A percentile compares a stretch with the other conserved stretches of the same genome.
Evolutionary conservation across 2,329 filamentous ascomycete genomes (phyloP).

Genomic region (Aspergillus brunneoviolaceus): DNA sequence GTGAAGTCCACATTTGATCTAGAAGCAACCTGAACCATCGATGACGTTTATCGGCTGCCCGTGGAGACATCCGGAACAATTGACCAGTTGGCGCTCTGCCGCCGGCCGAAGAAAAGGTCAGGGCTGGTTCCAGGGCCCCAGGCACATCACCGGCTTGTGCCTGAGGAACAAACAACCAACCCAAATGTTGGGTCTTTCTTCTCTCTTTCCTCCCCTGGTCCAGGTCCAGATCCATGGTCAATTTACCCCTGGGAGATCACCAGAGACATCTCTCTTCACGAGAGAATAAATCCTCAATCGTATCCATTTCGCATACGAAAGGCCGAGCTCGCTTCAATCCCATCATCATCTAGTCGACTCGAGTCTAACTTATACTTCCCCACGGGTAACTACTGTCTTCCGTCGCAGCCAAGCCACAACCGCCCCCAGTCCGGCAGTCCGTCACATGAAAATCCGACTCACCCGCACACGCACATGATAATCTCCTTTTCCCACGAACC

Average conservation of each 20-base stretch:
- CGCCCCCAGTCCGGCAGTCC: background rate
- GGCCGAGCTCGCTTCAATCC: background rate
- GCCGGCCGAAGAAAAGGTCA: background rate
- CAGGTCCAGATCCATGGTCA: background rate
- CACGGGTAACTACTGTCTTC: background rate
- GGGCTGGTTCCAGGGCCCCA: background rate
- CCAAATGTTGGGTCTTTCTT: background rate
- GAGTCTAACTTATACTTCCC: background rate
- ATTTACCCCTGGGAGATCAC: background rate
- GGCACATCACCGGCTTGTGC: background rate
- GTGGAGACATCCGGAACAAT: background rate
- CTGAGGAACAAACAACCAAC: background rate
- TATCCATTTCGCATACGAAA: background rate
- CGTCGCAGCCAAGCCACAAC: background rate
- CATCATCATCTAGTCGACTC: background rate
- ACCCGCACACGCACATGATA: conserved; percentile 6
- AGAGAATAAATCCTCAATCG: background rate
- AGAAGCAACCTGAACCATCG: conserved; percentile 7
- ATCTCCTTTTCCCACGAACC: background rate
- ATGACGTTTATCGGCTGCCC: conserved; percentile 3
- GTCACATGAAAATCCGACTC: conserved; percentile 17
- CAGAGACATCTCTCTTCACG: background rate
- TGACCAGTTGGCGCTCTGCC: background rate
- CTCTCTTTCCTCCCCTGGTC: background rate
- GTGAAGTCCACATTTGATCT: conserved; percentile 1